Base-by-base conservation (phyloP, 345 rosid species). In the Bretschneidera sinensis region DNA sequence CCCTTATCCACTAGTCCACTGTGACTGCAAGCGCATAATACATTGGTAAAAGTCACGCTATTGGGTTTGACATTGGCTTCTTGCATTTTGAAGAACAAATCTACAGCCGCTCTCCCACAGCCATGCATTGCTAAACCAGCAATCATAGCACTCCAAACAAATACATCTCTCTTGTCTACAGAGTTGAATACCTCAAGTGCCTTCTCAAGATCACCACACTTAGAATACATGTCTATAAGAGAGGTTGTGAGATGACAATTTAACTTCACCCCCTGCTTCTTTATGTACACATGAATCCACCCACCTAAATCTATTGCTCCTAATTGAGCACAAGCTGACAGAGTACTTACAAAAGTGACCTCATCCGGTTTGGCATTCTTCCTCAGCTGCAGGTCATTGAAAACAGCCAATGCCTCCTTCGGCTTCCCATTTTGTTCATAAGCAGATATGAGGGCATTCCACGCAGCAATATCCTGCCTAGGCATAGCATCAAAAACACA, bases 61-160 rank as follows among this genome's bases (percentile, higher is more conserved):
- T 75, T 84, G n/a, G 90, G 96, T 68, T 64, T 80, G 52, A 79
- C 79, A 25, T 72, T 74, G 9, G 65, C 72, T 51, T 84, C 83
- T 53, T 71, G 72, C 92, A 88, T 86, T 67, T 66, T 70, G 10
- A 1, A 55, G 68, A 88, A 88, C 81, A 80, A 77, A 60, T 79
- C 74, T 43, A 82, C 33, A 0, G 92, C 90, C 43, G 57, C 83
- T 54, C 39, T 72, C 34, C 90, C 90, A 39, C 66, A 72, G 52
- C 90, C 96, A 51, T 88, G 86, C 88, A 83, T 85, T 0, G 90
- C 83, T 53, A 85, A 68, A 15, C 90, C 92, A 61, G 83, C 85
- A 69, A 86, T 84, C 90, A 86, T 88, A 54, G 90, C 69, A 66
- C 87, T 85, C 86, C 86, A 85, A 54, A 80, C 90, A 72, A 78